Conservation (phyloP, 768 basidiomycete species). For the Tylopilus sp. region DNA sequence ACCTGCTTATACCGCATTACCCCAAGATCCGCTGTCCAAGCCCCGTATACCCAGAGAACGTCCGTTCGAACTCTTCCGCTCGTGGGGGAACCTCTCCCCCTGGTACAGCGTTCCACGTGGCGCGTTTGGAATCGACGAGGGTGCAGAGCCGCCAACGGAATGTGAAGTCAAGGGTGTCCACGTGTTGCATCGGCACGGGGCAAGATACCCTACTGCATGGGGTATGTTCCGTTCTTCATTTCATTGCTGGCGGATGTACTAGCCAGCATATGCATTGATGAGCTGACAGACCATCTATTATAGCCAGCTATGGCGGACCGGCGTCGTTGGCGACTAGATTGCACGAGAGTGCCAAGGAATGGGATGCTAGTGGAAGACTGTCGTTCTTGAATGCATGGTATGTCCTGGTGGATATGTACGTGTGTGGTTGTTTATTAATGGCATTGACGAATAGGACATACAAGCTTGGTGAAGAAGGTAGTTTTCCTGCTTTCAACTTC, state of each 20-base stretch:
- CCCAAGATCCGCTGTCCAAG: conserved; percentile 8
- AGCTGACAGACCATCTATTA: background rate
- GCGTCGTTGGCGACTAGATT: conserved; percentile 54
- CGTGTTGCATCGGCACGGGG: conserved; percentile 80
- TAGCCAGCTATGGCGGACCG: conserved; percentile 63
- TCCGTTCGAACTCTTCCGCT: conserved; percentile 64
- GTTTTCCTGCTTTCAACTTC: background rate
- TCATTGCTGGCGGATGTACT: background rate
- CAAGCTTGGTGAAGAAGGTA: conserved; percentile 85
- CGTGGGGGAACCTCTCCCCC: conserved; percentile 84
- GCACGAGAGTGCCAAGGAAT: conserved; percentile 49
- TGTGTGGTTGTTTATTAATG: conserved; percentile 1
- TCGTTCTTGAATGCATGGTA: conserved; percentile 83
- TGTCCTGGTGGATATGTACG: conserved; percentile 16
- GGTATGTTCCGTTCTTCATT: conserved; percentile 37
- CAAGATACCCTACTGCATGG: conserved; percentile 66
- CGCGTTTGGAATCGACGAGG: conserved; percentile 70
- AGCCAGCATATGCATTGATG: background rate
- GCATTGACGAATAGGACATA: conserved; percentile 58
- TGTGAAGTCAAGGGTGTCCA: conserved; percentile 75
- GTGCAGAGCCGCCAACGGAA: conserved; percentile 63
- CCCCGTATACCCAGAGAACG: conserved; percentile 18
- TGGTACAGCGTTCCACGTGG: conserved; percentile 74
- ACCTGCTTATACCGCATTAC: conserved; percentile 36
- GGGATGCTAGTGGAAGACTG: conserved; percentile 64